Conservation (phyloP, 2,329 filamentous ascomycete species). For the Diaporthe ampelina region DNA sequence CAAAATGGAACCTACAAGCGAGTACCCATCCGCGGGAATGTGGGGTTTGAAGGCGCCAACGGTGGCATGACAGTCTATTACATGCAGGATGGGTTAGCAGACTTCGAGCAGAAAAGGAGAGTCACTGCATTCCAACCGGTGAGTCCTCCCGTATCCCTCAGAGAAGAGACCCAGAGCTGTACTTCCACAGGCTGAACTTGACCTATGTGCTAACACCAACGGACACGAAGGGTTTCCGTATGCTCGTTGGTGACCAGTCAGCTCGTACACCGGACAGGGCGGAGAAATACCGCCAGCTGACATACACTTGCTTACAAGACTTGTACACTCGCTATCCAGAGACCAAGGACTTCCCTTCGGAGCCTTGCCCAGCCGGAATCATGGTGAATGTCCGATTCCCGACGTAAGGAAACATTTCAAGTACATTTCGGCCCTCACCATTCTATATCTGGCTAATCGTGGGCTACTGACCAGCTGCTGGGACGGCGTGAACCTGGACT, state of each 20-base stretch:
- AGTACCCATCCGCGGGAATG: conserved; percentile 46
- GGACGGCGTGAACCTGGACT: conserved; percentile 50
- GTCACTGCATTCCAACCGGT: conserved; percentile 55
- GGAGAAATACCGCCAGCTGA: conserved; percentile 51
- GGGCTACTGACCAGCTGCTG: conserved; percentile 42
- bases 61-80: conserved; percentile 60
- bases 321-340: conserved; percentile 57
- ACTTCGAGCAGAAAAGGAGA: conserved; percentile 54
- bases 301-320: conserved; percentile 58
- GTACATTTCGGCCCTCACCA: too few species aligned
- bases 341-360: conserved; percentile 55
- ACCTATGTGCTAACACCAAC: neutral
- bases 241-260: conserved; percentile 53
- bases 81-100: conserved; percentile 55
- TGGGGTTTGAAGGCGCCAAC: conserved; percentile 46
- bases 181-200: too few species aligned
- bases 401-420: conserved; percentile 35
- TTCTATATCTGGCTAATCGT: neutral
- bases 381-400: conserved; percentile 60
- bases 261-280: conserved; percentile 46
- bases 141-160: conserved; percentile 13
- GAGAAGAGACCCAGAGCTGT: neutral
- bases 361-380: conserved; percentile 57
- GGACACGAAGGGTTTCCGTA: conserved; percentile 54
- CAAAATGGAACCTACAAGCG: conserved; percentile 48